A percentile compares a stretch with the other conserved stretches of the same genome.
Evolutionary conservation across 2,329 filamentous ascomycete genomes (phyloP).

Genomic region (Niveomyces coronatus): DNA sequence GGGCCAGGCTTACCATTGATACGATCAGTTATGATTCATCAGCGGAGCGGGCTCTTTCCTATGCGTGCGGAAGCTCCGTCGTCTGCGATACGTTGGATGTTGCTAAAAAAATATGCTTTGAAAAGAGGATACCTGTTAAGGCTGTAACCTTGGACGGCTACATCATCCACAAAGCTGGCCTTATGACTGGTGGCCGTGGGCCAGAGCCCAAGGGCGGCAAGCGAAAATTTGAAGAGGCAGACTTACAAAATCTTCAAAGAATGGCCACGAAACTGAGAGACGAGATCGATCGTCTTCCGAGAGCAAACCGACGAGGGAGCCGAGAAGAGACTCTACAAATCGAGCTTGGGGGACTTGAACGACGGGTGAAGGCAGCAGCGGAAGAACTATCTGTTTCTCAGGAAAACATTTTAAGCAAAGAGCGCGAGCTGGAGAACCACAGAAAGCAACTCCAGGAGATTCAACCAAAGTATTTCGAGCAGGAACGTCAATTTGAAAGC

Average conservation of each 20-base stretch:
- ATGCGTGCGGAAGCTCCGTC: slow-evolving; percentile 88
- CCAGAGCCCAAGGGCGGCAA: slow-evolving; percentile 64
- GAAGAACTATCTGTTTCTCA: slow-evolving; percentile 70
- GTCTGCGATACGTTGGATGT: slow-evolving; percentile 83
- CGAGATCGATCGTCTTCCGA: slow-evolving; percentile 72
- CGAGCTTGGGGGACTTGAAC: slow-evolving; percentile 70
- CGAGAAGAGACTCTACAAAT: slow-evolving; percentile 75
- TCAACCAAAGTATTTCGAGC: slow-evolving; percentile 67
- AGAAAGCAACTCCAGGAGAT: slow-evolving; percentile 65
- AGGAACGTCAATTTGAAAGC: slow-evolving; percentile 56
- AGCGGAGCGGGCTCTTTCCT: slow-evolving; percentile 85
- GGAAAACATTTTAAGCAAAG: slow-evolving; percentile 76
- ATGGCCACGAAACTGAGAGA: slow-evolving; percentile 65
- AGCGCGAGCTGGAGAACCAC: slow-evolving; percentile 66
- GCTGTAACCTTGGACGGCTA: slow-evolving; percentile 92
- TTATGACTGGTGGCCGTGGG: slow-evolving; percentile 91
- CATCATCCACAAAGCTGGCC: slow-evolving; percentile 89
- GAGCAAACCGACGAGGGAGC: slow-evolving; percentile 60
- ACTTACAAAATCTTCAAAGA: slow-evolving; percentile 75
- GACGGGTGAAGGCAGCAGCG: slow-evolving; percentile 59
- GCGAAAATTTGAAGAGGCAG: slow-evolving; percentile 79
- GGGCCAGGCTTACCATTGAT: slow-evolving; percentile 84
- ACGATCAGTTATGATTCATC: slow-evolving; percentile 88
- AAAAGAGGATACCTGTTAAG: slow-evolving; percentile 77
- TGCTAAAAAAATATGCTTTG: slow-evolving; percentile 83